A percentile compares a stretch with the other conserved stretches of the same genome.
phyloP scores from a whole-genome alignment of 257 asterid genomes.

The Euphrasia confusa region DNA sequence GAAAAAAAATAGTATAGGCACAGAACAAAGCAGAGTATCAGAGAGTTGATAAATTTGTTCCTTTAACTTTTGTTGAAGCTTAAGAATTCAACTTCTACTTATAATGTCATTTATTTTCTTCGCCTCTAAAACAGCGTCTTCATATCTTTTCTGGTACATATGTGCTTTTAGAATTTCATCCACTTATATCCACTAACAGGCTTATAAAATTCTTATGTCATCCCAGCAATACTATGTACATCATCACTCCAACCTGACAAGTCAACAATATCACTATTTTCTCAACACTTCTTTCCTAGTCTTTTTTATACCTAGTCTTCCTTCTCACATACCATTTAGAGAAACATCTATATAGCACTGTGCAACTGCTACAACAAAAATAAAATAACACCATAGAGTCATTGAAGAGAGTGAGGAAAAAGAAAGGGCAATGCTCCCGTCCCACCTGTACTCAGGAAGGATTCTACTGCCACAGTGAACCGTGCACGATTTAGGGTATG shows the following conservation, averaged over 20 bases:
- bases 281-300: not conserved
- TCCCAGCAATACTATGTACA: not conserved
- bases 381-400: not conserved
- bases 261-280: not conserved
- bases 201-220: not conserved
- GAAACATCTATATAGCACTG: slow-evolving; percentile 4
- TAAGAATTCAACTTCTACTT: slow-evolving; percentile 13
- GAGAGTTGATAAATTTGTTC: not conserved
- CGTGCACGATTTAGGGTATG: slow-evolving; percentile 93
- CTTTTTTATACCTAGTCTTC: slow-evolving; percentile 5
- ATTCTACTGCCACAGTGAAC: slow-evolving; percentile 92
- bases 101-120: not conserved
- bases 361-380: slow-evolving; percentile 6
- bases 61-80: not conserved
- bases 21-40: slow-evolving; percentile 13
- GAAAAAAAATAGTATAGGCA: not conserved
- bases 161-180: not conserved
- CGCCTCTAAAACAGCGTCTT: not conserved
- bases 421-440: not conserved
- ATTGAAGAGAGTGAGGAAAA: not conserved
- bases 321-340: slow-evolving; percentile 6
- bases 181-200: not conserved
- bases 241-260: not conserved
- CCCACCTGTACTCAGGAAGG: slow-evolving; percentile 36
- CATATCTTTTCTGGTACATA: not conserved